A percentile compares a stretch with the other conserved stretches of the same genome.
Conservation (phyloP, 2,329 filamentous ascomycete species). For the Lachnellula hyalina region DNA sequence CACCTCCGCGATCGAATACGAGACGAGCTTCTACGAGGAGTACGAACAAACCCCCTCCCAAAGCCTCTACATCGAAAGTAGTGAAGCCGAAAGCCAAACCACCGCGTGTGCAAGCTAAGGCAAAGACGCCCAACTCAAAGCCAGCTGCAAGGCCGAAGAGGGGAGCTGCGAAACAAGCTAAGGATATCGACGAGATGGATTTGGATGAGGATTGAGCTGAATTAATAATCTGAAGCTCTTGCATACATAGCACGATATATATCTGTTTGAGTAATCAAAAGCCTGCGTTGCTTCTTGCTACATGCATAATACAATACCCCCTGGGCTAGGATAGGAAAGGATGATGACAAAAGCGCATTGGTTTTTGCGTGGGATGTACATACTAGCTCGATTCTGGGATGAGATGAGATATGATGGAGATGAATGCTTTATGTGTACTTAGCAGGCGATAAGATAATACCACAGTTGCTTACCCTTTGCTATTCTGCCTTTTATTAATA, state of each 20-base stretch:
- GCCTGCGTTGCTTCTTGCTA: not conserved
- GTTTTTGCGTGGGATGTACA: not conserved
- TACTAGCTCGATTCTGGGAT: not conserved
- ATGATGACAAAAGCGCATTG: not conserved
- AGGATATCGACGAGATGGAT: slow-evolving; percentile 14
- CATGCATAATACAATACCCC: not conserved
- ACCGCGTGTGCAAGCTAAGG: slow-evolving; percentile 5
- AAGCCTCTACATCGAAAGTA: slow-evolving; percentile 7
- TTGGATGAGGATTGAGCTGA: not conserved
- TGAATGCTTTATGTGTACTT: not conserved
- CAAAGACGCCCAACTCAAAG: not conserved
- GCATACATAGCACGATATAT: not conserved
- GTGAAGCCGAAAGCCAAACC: not conserved
- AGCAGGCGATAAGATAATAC: not conserved
- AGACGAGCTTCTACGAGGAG: slow-evolving; percentile 5
- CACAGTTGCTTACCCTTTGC: not conserved
- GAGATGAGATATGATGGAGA: not conserved
- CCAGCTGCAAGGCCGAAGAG: slow-evolving; percentile 8
- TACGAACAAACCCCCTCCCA: slow-evolving; percentile 5
- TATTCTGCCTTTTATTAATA: no score
- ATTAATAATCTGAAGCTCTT: not conserved
- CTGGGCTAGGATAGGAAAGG: not conserved
- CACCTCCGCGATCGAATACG: slow-evolving; percentile 11
- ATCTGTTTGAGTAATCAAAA: not conserved
- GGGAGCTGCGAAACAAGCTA: slow-evolving; percentile 10